Evolutionary conservation across 805 yeast species (phyloP), one percentile per base, ranked within the genome.

Genomic region (Ogataea minuta): DNA sequence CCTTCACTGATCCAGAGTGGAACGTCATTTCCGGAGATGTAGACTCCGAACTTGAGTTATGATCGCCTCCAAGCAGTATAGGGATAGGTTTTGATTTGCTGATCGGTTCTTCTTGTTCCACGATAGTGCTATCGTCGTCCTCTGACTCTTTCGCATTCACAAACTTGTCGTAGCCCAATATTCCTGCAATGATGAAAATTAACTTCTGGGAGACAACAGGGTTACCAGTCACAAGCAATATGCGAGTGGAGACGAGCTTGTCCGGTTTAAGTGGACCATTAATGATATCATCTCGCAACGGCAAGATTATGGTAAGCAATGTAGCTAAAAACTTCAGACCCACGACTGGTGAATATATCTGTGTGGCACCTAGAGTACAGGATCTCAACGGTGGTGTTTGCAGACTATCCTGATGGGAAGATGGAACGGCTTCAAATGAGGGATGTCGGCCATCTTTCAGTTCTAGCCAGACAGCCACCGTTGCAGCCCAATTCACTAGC

Each of bases 181-280:
- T 46, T 0, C 77, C 81, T 39, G 72, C 68, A n/a, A 76, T 48
- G 8, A 76, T 74, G 39, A 75, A 73, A 0, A 76, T 60, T 34
- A 76, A 59, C 49, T 75, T 75, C 45, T 76, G 77, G 4, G 80
- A 78, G 4, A 76, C 77, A 20, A 67, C 68, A 2, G 81, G 78
- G 45, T 76, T 76, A 7, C 77, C 76, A 0, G 81, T 76, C 67
- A 73, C 71, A 2, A 76, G 62, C 3, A 76, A 76, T 1, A 76
- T 65, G 31, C 81, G 54, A 3, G 68, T 60, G 6, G 67, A 50
- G 20, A 60, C 61, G 23, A 52, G 50, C 1, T 53, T 42, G 1
- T 33, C 19, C 9, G 41, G 36, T 11, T 48, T 43, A 25, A 53
- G 47, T 1, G 77, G 74, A 29, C 63, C 66, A 6, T 46, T 36